Evolutionary conservation across 1,284 basidiomycete species (phyloP).

Genomic region (Binderoboletus segoi): DNA sequence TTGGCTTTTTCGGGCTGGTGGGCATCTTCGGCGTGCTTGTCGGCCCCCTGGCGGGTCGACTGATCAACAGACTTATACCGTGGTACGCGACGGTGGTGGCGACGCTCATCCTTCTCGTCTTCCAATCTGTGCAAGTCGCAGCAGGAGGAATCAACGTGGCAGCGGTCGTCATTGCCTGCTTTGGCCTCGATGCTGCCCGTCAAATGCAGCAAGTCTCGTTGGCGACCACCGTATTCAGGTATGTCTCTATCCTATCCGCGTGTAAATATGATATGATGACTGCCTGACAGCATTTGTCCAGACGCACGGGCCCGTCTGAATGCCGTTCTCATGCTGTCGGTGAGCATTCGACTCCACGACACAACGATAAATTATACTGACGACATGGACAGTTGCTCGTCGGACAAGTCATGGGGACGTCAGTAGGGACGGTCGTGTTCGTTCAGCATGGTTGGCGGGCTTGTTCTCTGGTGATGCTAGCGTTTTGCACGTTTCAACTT

Average conservation of each 20-base stretch:
- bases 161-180: conserved; percentile 52
- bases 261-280: too few species aligned
- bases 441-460: conserved; percentile 62
- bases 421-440: conserved; percentile 63
- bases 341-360: conserved; percentile 26
- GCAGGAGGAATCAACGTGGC: conserved; percentile 62
- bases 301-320: conserved; percentile 63
- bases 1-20: conserved; percentile 72
- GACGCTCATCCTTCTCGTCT: conserved; percentile 43
- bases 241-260: too few species aligned
- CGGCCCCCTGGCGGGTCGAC: conserved; percentile 60
- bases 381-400: conserved; percentile 46
- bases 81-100: conserved; percentile 66
- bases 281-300: conserved; percentile 47
- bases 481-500: conserved; percentile 49
- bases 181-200: conserved; percentile 48
- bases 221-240: conserved; percentile 42
- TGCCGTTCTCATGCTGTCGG: conserved; percentile 61
- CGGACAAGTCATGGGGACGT: conserved; percentile 67
- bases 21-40: conserved; percentile 69
- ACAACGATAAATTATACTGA: background rate
- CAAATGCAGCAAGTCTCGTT: conserved; percentile 47
- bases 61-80: conserved; percentile 64
- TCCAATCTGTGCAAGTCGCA: conserved; percentile 55
- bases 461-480: conserved; percentile 53